phyloP scores from a whole-genome alignment of 1,284 basidiomycete species.

The Leccinum fallax region DNA sequence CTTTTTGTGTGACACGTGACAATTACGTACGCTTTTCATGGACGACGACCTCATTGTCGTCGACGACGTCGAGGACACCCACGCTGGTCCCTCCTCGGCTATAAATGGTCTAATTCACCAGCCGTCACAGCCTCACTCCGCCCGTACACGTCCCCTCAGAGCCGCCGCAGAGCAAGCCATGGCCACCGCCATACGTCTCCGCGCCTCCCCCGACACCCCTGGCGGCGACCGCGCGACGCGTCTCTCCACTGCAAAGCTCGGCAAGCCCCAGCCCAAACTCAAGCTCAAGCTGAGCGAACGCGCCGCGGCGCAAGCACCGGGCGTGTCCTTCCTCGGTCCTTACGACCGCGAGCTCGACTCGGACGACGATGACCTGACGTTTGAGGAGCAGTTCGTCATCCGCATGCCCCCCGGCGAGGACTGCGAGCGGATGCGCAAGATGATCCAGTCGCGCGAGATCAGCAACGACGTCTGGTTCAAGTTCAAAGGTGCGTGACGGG shows the following conservation, averaged over 20 bases:
- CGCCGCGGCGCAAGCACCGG: constrained; percentile 72
- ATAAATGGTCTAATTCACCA: constrained; percentile 27
- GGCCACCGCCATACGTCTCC: constrained; percentile 44
- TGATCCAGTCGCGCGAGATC: constrained; percentile 80
- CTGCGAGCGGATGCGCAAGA: constrained; percentile 75
- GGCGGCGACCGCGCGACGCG: constrained; percentile 54
- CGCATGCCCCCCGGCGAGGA: constrained; percentile 87
- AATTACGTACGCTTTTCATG: constrained; percentile 30
- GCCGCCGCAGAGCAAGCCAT: constrained; percentile 42
- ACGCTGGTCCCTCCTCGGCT: constrained; percentile 28
- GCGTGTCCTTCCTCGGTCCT: constrained; percentile 81
- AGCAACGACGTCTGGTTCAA: constrained; percentile 95
- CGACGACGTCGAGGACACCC: constrained; percentile 52
- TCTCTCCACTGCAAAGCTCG: constrained; percentile 41
- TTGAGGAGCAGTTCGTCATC: constrained; percentile 98
- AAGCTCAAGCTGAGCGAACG: constrained; percentile 85
- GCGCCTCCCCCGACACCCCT: constrained; percentile 40
- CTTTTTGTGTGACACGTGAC: constrained; percentile 16
- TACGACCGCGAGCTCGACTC: constrained; percentile 96
- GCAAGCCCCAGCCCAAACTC: constrained; percentile 70
- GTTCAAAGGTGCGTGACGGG: constrained; percentile 77
- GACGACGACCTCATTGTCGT: constrained; percentile 70
- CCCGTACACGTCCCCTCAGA: constrained; percentile 35
- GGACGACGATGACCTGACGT: constrained; percentile 90
- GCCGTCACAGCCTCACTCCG: constrained; percentile 16